Evolutionary conservation across 306 rosid species (phyloP), one percentile per base, ranked within the genome.

Genomic region (Biancaea sappan): DNA sequence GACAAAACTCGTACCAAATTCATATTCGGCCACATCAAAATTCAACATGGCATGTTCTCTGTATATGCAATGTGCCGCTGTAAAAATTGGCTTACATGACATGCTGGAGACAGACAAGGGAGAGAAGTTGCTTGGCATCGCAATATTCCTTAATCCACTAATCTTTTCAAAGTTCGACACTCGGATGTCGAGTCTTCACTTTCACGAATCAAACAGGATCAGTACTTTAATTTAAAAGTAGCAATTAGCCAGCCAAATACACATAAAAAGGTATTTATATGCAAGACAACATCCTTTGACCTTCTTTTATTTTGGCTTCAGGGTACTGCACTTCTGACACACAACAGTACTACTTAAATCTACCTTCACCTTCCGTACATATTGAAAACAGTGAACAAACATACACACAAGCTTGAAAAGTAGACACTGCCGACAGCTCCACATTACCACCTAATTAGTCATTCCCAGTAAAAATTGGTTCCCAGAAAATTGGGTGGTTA

Each of bases 381-480:
- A 18, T n/a, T 15, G 44, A 60, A 34, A 41, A 34, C 1, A 60
- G 16, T n/a, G 26, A 34, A 16, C 41, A 8, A 31, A 2, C 43
- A 34, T n/a, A n/a, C 25, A 59, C 1, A 29, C 1, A 31, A 18
- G 66, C 24, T 16, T 14, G 25, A 8, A 35, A 21, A 62, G 29
- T 62, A 62, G 68, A 62, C 35, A 35, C 68, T 18, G 18, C 68
- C 68, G 48, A 62, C 68, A 62, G 31, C 28, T 62, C 29, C n/a
- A 19, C 48, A 19, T n/a, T 61, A 24, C 28, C 46, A 61, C 1
- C 28, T n/a, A 18, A 34, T 34, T 60, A 60, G 66, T 32, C 6
- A 3, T 6, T 50, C 56, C 15, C 25, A n/a, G 26, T 15, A 14
- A 29, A 28, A 15, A 1, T 19, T 29, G 47, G 47, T 58, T 34